Evolutionary conservation across 2,329 filamentous ascomycete genomes (phyloP), one percentile per base, ranked within the genome.

Genomic region (Pseudocercospora fijiensis): DNA sequence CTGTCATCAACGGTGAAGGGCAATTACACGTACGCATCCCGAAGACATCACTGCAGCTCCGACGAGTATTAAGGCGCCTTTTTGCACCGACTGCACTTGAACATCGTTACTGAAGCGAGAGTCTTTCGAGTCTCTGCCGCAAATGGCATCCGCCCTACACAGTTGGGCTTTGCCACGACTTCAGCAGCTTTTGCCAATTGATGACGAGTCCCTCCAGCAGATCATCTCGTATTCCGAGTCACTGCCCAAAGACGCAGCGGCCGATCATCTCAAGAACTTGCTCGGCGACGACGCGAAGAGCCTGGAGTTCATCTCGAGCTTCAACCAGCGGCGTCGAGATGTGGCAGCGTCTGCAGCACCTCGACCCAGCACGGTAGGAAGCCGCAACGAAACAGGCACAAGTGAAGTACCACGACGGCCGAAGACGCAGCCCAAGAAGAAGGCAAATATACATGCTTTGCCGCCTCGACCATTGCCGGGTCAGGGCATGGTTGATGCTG

Each of bases 181-280:
- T 7, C 87, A 88, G 24, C 87, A 87, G 73, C 83, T 99, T 16
- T 84, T 99, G 0, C 92, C 92, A 7, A 82, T 98, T 10, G 92
- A 96, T 37, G 88, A 96, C 37, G 88, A 90, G 11, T 92, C 94
- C 45, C 82, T 98, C 30, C 86, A 88, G 73, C 91, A 98, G 74
- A 85, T 97, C 49, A 83, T 98, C 69, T 87, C 91, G 55, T 97
- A 97, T 76, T 88, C 91, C 2, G 82, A 86, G 37, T 89, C 88
- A 0, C 83, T 98, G 8, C 87, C 92, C 20, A 92, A 90, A 73
- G 79, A 87, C 58, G 90, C 89, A 67, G 90, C 91, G 13, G 92
- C 87, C 57, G 88, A 92, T 47, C 92, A 98, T 77, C 89, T 99
- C 65, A 90, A 88, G 76, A 92, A 95, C 73, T 82, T 99, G 59